Base-by-base conservation (phyloP, 108 stramenopile genomes). In the Cyclostephanos tholiformis region DNA sequence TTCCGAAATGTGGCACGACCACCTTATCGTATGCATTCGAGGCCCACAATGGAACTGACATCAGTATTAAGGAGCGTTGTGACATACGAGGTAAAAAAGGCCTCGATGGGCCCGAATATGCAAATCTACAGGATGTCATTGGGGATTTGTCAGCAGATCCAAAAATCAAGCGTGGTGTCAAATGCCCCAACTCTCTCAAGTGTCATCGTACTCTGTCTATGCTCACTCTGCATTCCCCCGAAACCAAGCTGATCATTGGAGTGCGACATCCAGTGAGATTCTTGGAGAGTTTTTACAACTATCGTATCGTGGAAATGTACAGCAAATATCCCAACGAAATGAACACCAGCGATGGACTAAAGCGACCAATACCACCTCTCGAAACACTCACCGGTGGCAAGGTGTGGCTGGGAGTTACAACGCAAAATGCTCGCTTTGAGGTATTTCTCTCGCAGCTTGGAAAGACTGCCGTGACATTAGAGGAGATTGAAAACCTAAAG, bases 251-350 rank as follows among this genome's bases (percentile, higher is more conserved):
- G 10, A 71, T 78, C 35, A 61, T 78, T 9, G 65, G 66, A 6
- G 36, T 73, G 9, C 65, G 72, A n/a, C 72, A 67, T 69, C 66
- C 72, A 7, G 65, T 80, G 4, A 9, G 22, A 36, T 80, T 65
- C 56, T 80, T 80, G 29, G 55, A 74, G 27, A 43, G 36, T 14
- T 56, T 51, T 59, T 83, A 83, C 50, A 83, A 83, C 52, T 78
- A 74, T 38, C 41, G 73, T 22, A 1, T 52, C 60, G 30, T 12
- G 59, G 58, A 20, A 26, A 9, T 17, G 58, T 46, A 32, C 59
- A 71, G 4, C 49, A 71, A n/a, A 4, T 2, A 19, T n/a, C n/a
- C n/a, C n/a, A n/a, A n/a, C n/a, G n/a, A n/a, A n/a, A n/a, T 19
- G 22, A 17, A 64, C 22, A 23, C n/a, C 22, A 63, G 4, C 19